Evolutionary conservation across 352 stramenopile species (phyloP).

Genomic region (Thalassiosira hispida): DNA sequence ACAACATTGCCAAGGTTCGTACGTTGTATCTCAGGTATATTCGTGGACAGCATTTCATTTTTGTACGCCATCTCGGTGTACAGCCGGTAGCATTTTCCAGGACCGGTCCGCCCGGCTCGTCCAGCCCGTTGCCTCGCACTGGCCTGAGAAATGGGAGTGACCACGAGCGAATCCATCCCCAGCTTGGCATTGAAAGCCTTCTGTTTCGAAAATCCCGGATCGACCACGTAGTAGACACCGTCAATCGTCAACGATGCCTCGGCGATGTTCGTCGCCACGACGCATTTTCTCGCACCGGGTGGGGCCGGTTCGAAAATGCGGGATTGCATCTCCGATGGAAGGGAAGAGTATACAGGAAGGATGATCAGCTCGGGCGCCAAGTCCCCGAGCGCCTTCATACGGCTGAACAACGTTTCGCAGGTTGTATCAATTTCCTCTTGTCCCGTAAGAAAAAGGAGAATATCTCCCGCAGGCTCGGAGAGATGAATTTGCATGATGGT

Average conservation of each 20-base stretch:
- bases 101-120: slow-evolving; percentile 96
- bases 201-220: slow-evolving; percentile 96
- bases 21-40: slow-evolving; percentile 98
- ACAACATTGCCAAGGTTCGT: slow-evolving; percentile 98
- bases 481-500: slow-evolving; percentile 99
- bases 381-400: slow-evolving; percentile 96
- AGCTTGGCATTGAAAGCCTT: slow-evolving; percentile 99
- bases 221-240: slow-evolving; percentile 92
- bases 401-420: slow-evolving; percentile 96
- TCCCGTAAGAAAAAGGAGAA: slow-evolving; percentile 98
- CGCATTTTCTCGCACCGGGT: slow-evolving; percentile 93
- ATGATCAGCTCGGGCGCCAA: slow-evolving; percentile 97
- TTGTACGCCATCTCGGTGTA: slow-evolving; percentile 99
- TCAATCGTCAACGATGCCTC: slow-evolving; percentile 99
- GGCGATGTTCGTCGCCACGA: slow-evolving; percentile 99
- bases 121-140: slow-evolving; percentile 96
- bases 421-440: slow-evolving; percentile 99
- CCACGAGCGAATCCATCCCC: slow-evolving; percentile 99
- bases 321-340: slow-evolving; percentile 99
- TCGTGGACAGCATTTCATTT: slow-evolving; percentile 95
- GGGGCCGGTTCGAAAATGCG: slow-evolving; percentile 97
- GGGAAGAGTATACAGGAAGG: slow-evolving; percentile 96
- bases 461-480: slow-evolving; percentile 96
- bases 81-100: slow-evolving; percentile 99
- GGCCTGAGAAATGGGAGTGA: slow-evolving; percentile 97